Evolutionary conservation across 176 grass and related monocot species (phyloP), one percentile per base, ranked within the genome.

Genomic region (Musa beccarii): DNA sequence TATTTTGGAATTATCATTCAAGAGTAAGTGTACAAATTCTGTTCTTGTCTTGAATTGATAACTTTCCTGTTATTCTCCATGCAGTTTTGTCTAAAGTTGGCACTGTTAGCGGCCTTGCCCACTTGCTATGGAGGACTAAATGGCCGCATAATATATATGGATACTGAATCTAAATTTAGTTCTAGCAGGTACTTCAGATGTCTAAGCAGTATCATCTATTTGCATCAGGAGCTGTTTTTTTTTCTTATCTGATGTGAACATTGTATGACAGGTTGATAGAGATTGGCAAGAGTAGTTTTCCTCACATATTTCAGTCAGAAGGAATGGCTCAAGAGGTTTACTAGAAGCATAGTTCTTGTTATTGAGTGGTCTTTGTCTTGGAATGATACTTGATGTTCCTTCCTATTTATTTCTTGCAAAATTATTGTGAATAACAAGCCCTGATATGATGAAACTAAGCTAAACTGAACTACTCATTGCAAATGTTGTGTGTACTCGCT

Each of bases 151-250:
- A 80, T 91, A 54, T 98, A 94, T 73, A 91, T 98, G 74, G 90
- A 98, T 69, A 94, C 90, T 0, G 95, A 98, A 87, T 91, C 80
- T 71, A 98, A 91, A 86, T 98, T 98, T 83, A 91, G 86, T 91
- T 84, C 88, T 62, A 79, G 82, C 78, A 98, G 95, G 95, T 98
- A 89, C 24, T 62, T 78, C 20, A 78, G 59, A 8, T 67, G 61
- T n/a, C 26, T 75, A 61, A 63, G 26, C 34, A 66, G 10, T 19
- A 64, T 67, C 53, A 53, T 53, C 3, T 66, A 43, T 5, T 43
- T 43, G 34, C 34, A 43, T 43, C 34, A 6, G 34, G 34, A 43
- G 34, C 4, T 9, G 17, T 22, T 63, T 72, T 6, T 25, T 53
- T 11, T 34, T 26, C 10, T 82, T 72, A 68, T 59, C 69, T 56